Evolutionary conservation across 1,139 yeast species (phyloP).

Genomic region (Magnusiomyces suaveolens): DNA sequence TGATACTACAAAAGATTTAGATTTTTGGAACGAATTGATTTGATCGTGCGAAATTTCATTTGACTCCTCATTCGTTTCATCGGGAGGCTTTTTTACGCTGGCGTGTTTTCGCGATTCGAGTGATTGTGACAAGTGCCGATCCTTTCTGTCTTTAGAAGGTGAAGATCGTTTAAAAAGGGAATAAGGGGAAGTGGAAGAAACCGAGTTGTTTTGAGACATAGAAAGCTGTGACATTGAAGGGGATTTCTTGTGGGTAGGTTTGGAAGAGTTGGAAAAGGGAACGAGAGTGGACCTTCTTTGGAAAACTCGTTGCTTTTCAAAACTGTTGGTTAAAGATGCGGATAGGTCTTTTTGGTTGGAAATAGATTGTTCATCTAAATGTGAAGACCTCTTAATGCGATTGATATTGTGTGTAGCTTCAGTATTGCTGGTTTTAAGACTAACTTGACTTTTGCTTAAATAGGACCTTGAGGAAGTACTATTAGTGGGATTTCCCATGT

Average conservation of each 20-base stretch:
- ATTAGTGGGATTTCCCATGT: not conserved
- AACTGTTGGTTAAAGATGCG: not conserved
- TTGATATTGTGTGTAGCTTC: too few species aligned
- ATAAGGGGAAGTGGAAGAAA: not conserved
- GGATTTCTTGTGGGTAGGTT: not conserved
- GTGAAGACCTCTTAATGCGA: too few species aligned
- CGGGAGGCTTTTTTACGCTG: not conserved
- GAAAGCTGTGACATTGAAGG: not conserved
- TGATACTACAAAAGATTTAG: too few species aligned
- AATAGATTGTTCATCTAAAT: too few species aligned
- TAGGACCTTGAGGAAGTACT: too few species aligned
- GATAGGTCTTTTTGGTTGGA: not conserved
- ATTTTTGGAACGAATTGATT: not conserved
- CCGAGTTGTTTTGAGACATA: not conserved
- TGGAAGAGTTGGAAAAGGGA: not conserved
- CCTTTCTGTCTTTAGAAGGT: not conserved
- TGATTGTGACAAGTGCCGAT: not conserved
- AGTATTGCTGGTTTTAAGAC: too few species aligned
- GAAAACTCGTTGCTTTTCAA: not conserved
- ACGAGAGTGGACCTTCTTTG: not conserved
- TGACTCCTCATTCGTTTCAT: not conserved
- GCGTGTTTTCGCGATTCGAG: not conserved
- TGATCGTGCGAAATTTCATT: not conserved
- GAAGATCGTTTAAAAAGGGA: not conserved
- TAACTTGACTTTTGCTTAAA: too few species aligned